Evolutionary conservation across 2,329 filamentous ascomycete genomes (phyloP), one percentile per base, ranked within the genome.

Genomic region (Botrytis medusae): DNA sequence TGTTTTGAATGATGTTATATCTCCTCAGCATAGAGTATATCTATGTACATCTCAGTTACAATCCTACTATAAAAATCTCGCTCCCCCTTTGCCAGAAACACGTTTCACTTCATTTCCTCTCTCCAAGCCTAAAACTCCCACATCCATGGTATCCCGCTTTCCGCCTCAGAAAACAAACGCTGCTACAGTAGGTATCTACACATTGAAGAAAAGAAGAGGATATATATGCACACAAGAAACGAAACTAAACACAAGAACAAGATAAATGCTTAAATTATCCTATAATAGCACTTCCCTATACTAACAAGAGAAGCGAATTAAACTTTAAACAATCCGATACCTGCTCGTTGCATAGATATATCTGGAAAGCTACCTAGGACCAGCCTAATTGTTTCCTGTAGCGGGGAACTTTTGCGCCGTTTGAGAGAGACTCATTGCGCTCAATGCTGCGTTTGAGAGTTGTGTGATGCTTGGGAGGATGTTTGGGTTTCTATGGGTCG

Each of bases 401-500:
- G 77, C 51, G 4, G 75, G 69, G 42, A 79, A 79, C 46, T 72
- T 74, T 57, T 75, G 67, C 12, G 74, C 74, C 4, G 73, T 77
- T 29, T 48, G 60, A 40, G 75, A 63, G 16, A 77, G 48, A 7
- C 74, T 73, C 34, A 74, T 60, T 29, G 75, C 75, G 10, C 69
- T 59, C 59, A 79, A 72, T 12, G 78, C 78, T 14, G 76, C 72
- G 25, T 79, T 78, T 7, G 77, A 78, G 14, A 79, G 74, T 57
- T 77, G 72, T 4, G 78, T 79, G 72, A 79, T 79, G 51, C 76
- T 78, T 12, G 78, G 78, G 51, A 79, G 75, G 51, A 79, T 79
- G 34, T 79, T 73, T 14, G 78, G 74, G 54, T 79, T 79, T 75
- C 78, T 78, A 40, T 54, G 32, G 10, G 10, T 57, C 6, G 54